Evolutionary conservation across 1,139 yeast species (phyloP).

Genomic region (Protomyces lactucae-debilis): DNA sequence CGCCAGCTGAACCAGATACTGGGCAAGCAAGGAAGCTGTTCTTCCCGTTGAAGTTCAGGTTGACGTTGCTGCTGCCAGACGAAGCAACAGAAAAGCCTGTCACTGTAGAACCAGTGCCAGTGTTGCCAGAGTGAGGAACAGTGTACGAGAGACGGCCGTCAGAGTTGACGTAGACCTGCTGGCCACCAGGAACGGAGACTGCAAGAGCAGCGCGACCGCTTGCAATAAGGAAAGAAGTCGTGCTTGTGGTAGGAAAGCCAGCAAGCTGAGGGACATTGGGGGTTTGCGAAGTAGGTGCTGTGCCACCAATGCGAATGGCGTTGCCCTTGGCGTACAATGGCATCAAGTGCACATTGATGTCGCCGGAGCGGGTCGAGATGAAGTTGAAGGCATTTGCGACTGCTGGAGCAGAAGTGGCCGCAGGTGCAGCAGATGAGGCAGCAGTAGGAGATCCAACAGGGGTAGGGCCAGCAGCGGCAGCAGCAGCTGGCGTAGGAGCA

Average conservation of each 20-base stretch:
- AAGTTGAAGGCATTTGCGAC: constrained; percentile 2
- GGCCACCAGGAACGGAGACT: constrained; percentile 17
- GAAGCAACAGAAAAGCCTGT: constrained; percentile 9
- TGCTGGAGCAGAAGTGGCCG: constrained; percentile 1
- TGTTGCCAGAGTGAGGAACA: constrained; percentile 9
- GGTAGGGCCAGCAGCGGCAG: not conserved
- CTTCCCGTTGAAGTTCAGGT: constrained; percentile 7
- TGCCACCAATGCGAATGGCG: constrained; percentile 9
- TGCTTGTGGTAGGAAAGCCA: not conserved
- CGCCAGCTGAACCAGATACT: not conserved
- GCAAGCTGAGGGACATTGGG: not conserved
- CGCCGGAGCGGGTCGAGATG: constrained; percentile 10
- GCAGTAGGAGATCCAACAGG: not conserved
- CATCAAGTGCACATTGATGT: constrained; percentile 3
- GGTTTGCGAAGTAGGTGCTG: not conserved
- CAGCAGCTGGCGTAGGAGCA: not conserved
- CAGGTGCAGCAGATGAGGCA: constrained; percentile 1
- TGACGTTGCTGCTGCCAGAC: not conserved
- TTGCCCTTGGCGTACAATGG: constrained; percentile 1
- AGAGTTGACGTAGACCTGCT: constrained; percentile 10
- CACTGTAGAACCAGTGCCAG: not conserved
- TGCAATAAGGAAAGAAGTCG: not conserved
- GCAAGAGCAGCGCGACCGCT: not conserved
- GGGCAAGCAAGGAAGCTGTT: constrained; percentile 9
- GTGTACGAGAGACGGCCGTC: constrained; percentile 12